Evolutionary conservation across 257 asterid genomes (phyloP).

Genomic region (Plantago elongata): DNA sequence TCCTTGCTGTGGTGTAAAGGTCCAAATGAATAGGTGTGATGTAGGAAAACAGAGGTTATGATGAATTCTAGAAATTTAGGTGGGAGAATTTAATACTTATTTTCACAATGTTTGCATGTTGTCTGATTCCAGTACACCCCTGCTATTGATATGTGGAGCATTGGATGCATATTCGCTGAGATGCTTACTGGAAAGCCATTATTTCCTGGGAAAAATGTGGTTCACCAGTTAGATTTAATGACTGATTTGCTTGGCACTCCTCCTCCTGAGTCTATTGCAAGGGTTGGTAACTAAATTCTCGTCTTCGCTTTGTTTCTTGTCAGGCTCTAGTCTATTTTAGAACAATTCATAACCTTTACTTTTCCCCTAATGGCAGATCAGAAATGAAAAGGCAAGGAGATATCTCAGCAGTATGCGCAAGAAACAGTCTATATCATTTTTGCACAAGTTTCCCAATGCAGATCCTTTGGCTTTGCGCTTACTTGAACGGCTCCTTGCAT

Average conservation of each 20-base stretch:
- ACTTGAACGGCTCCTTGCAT: conserved; percentile 75
- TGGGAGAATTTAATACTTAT: not conserved
- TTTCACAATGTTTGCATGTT: not conserved
- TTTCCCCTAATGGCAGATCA: conserved; percentile 47
- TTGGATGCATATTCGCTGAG: conserved; percentile 95
- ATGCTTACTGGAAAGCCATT: conserved; percentile 77
- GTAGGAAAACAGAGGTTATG: too few species aligned
- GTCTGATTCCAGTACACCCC: conserved; percentile 74
- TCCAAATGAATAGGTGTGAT: too few species aligned
- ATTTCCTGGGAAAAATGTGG: conserved; percentile 87
- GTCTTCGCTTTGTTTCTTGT: not conserved
- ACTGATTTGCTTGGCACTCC: conserved; percentile 95
- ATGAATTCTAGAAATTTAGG: not conserved
- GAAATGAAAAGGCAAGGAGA: conserved; percentile 90
- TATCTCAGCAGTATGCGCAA: conserved; percentile 81
- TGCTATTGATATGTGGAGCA: conserved; percentile 94
- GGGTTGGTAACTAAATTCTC: conserved; percentile 41
- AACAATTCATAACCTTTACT: not conserved
- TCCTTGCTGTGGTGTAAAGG: too few species aligned
- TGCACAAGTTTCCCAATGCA: conserved; percentile 65
- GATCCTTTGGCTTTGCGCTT: conserved; percentile 90
- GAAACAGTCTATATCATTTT: conserved; percentile 59
- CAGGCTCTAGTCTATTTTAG: too few species aligned
- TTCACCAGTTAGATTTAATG: conserved; percentile 84
- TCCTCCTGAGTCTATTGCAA: conserved; percentile 68